These are phyloP conservation scores for Pachysandra terminalis DNA, from an alignment of 164 flowering plant species.

Conservation along the genomic window DNA sequence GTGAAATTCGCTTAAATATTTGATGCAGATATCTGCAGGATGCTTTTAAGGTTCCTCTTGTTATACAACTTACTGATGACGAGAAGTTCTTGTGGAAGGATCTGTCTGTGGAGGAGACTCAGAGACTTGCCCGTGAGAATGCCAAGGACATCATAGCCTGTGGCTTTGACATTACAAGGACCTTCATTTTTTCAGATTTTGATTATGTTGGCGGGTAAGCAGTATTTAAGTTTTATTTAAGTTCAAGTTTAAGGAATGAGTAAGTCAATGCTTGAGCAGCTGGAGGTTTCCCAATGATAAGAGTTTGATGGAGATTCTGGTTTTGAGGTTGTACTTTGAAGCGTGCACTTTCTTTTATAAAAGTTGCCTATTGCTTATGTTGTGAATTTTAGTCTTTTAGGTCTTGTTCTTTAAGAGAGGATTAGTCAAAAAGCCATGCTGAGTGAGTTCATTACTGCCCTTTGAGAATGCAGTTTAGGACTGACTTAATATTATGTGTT, in stretches of 20 bases:
- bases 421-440: background rate
- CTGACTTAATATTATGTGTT: too few species aligned
- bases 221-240: background rate
- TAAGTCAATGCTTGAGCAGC: background rate
- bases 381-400: background rate
- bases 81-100: conserved; percentile 97
- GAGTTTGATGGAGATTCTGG: background rate
- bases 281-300: too few species aligned
- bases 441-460: background rate
- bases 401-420: background rate
- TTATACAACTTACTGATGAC: conserved; percentile 95
- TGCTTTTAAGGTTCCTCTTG: conserved; percentile 93
- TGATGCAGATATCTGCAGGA: conserved; percentile 89
- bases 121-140: conserved; percentile 90
- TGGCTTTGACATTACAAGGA: conserved; percentile 83
- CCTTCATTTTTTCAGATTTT: conserved; percentile 93
- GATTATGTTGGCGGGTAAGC: conserved; percentile 93
- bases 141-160: conserved; percentile 98
- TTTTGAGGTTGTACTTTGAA: background rate
- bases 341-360: background rate
- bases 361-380: background rate
- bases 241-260: conserved; percentile 30
- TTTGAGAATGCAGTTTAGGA: background rate
- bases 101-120: conserved; percentile 83
- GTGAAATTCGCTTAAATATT: too few species aligned